Evolutionary conservation across 2,329 filamentous ascomycete species (phyloP).

Genomic region (Pseudonectria buxi): DNA sequence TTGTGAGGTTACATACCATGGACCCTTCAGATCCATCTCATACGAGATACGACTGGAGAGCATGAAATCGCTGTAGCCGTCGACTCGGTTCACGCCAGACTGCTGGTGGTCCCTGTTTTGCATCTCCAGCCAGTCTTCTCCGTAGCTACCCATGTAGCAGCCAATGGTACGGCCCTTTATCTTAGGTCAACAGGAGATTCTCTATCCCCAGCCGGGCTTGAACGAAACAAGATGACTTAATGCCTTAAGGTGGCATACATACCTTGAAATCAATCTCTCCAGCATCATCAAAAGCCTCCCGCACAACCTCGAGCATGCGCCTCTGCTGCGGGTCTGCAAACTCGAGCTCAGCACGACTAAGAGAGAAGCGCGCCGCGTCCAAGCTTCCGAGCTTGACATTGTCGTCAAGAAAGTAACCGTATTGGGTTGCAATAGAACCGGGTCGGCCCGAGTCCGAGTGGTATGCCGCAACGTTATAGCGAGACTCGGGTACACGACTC

Average conservation of each 20-base stretch:
- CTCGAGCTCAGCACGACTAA: conserved; percentile 23
- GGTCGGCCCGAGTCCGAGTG: conserved; percentile 11
- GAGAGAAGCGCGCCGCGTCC: conserved; percentile 23
- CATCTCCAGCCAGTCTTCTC: conserved; percentile 26
- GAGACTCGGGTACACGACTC: conserved; percentile 10
- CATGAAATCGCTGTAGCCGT: conserved; percentile 17
- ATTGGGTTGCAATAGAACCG: conserved; percentile 12
- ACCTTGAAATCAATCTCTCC: conserved; percentile 23
- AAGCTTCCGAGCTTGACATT: conserved; percentile 17
- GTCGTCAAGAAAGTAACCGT: conserved; percentile 26
- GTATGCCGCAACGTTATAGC: conserved; percentile 15
- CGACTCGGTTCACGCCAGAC: conserved; percentile 15
- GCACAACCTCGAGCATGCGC: conserved; percentile 28
- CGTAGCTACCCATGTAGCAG: conserved; percentile 28
- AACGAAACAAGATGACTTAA: too few species aligned
- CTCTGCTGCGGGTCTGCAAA: conserved; percentile 31
- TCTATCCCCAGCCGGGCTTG: too few species aligned
- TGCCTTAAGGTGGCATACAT: too few species aligned
- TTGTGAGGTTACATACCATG: too few species aligned
- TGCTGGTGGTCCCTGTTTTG: conserved; percentile 15
- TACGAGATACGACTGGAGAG: conserved; percentile 26
- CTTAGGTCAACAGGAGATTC: too few species aligned
- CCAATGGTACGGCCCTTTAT: conserved; percentile 28
- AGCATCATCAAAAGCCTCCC: conserved; percentile 29
- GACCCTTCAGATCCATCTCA: conserved; percentile 40